These are phyloP conservation scores for Hymenotorrendiella dingleyae DNA, from an alignment of 2,329 filamentous ascomycete genomes.

Conservation along the genomic window DNA sequence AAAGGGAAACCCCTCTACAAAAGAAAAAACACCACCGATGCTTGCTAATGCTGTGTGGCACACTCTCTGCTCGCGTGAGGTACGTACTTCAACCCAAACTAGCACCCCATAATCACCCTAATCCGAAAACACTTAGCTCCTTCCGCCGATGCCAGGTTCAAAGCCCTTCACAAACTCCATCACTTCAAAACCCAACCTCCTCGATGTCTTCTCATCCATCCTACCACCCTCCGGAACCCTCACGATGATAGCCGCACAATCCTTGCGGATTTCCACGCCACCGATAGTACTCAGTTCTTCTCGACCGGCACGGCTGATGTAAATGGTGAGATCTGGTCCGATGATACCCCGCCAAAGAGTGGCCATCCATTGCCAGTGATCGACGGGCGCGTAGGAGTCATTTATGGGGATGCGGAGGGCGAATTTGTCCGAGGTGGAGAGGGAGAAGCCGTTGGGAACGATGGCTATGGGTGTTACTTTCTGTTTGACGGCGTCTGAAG, in stretches of 20 bases:
- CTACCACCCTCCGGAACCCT: slow-evolving; percentile 36
- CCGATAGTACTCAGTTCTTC: slow-evolving; percentile 37
- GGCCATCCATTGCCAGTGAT: slow-evolving; percentile 97
- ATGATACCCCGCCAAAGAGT: slow-evolving; percentile 85
- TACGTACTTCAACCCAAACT: too few relatives aligned
- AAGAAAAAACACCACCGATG: too few relatives aligned
- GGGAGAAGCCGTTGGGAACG: slow-evolving; percentile 70
- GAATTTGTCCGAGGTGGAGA: slow-evolving; percentile 71
- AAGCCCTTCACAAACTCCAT: slow-evolving; percentile 62
- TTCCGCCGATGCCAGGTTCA: slow-evolving; percentile 15
- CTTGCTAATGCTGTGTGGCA: too few relatives aligned
- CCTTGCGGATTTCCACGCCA: slow-evolving; percentile 51
- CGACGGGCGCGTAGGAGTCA: slow-evolving; percentile 73
- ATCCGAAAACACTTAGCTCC: too few relatives aligned
- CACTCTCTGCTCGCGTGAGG: too few relatives aligned
- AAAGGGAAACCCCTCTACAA: too few relatives aligned
- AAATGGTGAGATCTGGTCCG: slow-evolving; percentile 74
- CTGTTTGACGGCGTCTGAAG: slow-evolving; percentile 20
- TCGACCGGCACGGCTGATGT: slow-evolving; percentile 41
- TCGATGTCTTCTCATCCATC: slow-evolving; percentile 63
- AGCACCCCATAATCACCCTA: too few relatives aligned
- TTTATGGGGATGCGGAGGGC: slow-evolving; percentile 67
- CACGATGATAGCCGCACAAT: slow-evolving; percentile 49
- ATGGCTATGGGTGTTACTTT: slow-evolving; percentile 62
- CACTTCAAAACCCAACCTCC: slow-evolving; percentile 80